Percentiles rank a stretch among this genome's conserved stretches.
Conservation (phyloP, 2,329 filamentous ascomycete genomes). For the Phyllosticta ampelicida region DNA sequence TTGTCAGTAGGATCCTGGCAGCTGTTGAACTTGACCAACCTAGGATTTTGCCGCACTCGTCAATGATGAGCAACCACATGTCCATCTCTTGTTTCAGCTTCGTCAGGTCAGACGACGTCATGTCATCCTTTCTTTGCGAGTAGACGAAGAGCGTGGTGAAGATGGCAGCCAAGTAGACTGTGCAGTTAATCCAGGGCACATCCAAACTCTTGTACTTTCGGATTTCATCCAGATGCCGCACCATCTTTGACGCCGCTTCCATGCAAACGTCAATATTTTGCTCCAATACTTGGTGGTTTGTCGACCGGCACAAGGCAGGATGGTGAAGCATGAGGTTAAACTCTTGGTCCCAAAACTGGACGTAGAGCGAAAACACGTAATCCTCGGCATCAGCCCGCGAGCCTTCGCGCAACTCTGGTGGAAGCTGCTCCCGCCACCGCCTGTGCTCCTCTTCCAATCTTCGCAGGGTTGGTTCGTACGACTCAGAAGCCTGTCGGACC, state of each 20-base stretch:
- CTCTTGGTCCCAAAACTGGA: constrained; percentile 40
- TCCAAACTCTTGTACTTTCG: constrained; percentile 58
- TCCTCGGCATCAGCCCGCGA: constrained; percentile 35
- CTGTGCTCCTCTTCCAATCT: constrained; percentile 55
- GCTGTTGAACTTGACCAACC: constrained; percentile 42
- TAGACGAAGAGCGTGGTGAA: constrained; percentile 61
- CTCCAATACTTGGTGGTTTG: constrained; percentile 49
- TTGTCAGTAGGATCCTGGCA: constrained; percentile 2
- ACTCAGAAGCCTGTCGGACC: constrained; percentile 50
- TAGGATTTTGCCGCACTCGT: constrained; percentile 54
- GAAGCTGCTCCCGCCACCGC: constrained; percentile 54
- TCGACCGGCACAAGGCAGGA: constrained; percentile 39
- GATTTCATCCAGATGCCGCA: constrained; percentile 49
- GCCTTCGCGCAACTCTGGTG: constrained; percentile 46
- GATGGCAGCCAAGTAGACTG: constrained; percentile 61
- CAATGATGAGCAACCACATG: constrained; percentile 56
- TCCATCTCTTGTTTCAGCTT: constrained; percentile 57
- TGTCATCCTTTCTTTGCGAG: constrained; percentile 54
- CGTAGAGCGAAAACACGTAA: constrained; percentile 38
- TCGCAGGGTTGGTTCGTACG: constrained; percentile 53
- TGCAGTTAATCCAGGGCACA: constrained; percentile 66
- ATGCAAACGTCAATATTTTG: constrained; percentile 49
- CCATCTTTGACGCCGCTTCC: constrained; percentile 52
- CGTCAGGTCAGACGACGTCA: constrained; percentile 47
- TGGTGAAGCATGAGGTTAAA: constrained; percentile 43